Evolutionary conservation across 2,329 filamentous ascomycete species (phyloP), one percentile per base, ranked within the genome.

Genomic region (Akanthomyces lecanii): DNA sequence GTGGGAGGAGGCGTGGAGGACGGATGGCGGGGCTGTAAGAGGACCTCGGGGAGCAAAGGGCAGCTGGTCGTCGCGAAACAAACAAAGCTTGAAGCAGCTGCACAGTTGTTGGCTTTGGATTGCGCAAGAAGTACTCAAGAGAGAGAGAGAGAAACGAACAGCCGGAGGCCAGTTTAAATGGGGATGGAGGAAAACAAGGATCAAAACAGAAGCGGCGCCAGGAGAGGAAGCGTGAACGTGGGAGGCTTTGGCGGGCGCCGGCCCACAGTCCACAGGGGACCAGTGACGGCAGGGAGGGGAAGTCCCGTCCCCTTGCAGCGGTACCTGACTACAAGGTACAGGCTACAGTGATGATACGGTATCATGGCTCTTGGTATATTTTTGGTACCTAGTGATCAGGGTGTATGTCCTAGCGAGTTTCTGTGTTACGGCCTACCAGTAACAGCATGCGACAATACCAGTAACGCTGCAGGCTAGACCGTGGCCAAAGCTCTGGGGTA

Each of bases 171-270:
- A 25, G 52, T 50, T 57, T 51, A 21, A 50, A 51, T 25, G 55
- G 16, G 42, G 42, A 48, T 54, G 55, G 33, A 42, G 50, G 36
- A 54, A 53, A 63, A 63, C 62, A 48, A 42, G 62, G 62, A 63
- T 63, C 55, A 63, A 59, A 63, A 63, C 62, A 63, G 36, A 55
- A 33, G 61, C 44, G 42, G 38, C 62, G 47, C 45, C 33, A 54
- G 61, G 59, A 54, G 48, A 53, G 42, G 50, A 54, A 52, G 51
- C 40, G 51, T 47, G 48, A 51, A 16, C n/a, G 50, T 40, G 30
- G 30, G 42, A 61, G 58, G 58, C 30, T 50, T 57, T 30, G 50
- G 58, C 40, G 28, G 59, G 50, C 40, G 50, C 5, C 11, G 59
- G 40, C 59, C 59, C 59, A 61, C 50, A 21, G 28, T 3, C 38